These are phyloP conservation scores for Leonotis leonurus DNA, from an alignment of 257 asterid species.

Conservation along the genomic window DNA sequence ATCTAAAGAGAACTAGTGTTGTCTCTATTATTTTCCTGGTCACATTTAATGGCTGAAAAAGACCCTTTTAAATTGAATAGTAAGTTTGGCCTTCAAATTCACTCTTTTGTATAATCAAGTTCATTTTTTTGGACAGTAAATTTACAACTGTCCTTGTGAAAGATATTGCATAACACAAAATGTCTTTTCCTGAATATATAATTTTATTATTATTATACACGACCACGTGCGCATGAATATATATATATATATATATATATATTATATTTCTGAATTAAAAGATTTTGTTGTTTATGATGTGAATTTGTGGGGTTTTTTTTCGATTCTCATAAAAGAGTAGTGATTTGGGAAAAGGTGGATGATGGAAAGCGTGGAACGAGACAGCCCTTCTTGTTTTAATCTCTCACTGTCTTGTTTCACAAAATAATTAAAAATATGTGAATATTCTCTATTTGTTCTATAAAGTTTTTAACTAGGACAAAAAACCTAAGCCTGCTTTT, in stretches of 20 bases:
- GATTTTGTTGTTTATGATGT: background rate
- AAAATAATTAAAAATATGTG: background rate
- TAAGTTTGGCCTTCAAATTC: background rate
- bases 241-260: too few relatives aligned
- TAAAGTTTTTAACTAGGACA: background rate
- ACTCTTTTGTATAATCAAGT: too few relatives aligned
- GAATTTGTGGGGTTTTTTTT: background rate
- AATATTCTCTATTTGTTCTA: background rate
- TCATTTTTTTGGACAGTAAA: too few relatives aligned
- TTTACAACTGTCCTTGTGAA: too few relatives aligned
- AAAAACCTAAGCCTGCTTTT: background rate
- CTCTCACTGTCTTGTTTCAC: background rate
- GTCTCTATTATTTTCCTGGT: slow-evolving; percentile 4
- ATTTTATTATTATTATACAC: too few relatives aligned
- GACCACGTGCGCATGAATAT: too few relatives aligned
- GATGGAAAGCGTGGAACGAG: background rate
- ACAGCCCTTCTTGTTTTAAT: slow-evolving; percentile 13
- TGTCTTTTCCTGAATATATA: too few relatives aligned
- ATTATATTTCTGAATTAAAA: too few relatives aligned
- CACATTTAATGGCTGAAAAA: background rate
- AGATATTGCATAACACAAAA: too few relatives aligned
- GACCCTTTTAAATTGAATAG: background rate
- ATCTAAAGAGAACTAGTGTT: background rate
- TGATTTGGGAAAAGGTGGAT: slow-evolving; percentile 1
- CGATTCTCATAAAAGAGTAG: background rate